Conservation (phyloP, 2,329 filamentous ascomycete species). For the Dryadomyces sulphureus region DNA sequence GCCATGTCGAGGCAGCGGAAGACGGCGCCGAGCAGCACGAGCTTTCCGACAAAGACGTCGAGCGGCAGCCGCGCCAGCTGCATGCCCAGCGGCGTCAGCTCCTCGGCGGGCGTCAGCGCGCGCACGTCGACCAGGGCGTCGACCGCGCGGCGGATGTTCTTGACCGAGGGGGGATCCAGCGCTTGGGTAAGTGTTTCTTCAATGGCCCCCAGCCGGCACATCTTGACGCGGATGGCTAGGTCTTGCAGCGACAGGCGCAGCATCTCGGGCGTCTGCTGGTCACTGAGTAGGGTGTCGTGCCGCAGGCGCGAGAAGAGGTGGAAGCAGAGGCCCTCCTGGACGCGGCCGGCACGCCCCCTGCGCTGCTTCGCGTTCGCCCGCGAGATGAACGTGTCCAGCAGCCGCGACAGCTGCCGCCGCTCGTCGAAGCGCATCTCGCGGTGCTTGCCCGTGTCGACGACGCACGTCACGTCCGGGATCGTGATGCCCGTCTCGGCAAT, state of each 20-base stretch:
- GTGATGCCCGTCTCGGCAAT: conserved; percentile 98
- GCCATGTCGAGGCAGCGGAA: conserved; percentile 88
- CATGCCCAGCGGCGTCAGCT: conserved; percentile 71
- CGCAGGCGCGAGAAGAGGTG: conserved; percentile 86
- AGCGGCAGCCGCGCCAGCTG: conserved; percentile 81
- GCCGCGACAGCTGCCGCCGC: conserved; percentile 71
- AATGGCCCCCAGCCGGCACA: conserved; percentile 88
- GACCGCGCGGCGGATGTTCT: conserved; percentile 85
- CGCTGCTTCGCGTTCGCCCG: conserved; percentile 91
- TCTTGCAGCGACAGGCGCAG: conserved; percentile 87
- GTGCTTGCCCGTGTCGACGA: conserved; percentile 92
- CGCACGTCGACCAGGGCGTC: conserved; percentile 89
- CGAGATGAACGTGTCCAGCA: conserved; percentile 92
- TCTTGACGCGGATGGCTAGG: conserved; percentile 89
- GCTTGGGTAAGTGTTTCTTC: conserved; percentile 80
- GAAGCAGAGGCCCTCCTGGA: conserved; percentile 89
- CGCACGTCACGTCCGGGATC: conserved; percentile 93
- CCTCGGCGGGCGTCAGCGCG: conserved; percentile 67
- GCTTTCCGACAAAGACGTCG: conserved; percentile 88
- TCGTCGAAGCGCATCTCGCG: conserved; percentile 97
- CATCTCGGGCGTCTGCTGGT: conserved; percentile 95
- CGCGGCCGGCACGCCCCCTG: conserved; percentile 83
- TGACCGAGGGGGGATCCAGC: conserved; percentile 75
- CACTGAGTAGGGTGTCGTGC: conserved; percentile 71
- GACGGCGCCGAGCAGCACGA: conserved; percentile 72